phyloP scores from a whole-genome alignment of 176 grass and related monocot genomes.

The Microstegium vimineum region DNA sequence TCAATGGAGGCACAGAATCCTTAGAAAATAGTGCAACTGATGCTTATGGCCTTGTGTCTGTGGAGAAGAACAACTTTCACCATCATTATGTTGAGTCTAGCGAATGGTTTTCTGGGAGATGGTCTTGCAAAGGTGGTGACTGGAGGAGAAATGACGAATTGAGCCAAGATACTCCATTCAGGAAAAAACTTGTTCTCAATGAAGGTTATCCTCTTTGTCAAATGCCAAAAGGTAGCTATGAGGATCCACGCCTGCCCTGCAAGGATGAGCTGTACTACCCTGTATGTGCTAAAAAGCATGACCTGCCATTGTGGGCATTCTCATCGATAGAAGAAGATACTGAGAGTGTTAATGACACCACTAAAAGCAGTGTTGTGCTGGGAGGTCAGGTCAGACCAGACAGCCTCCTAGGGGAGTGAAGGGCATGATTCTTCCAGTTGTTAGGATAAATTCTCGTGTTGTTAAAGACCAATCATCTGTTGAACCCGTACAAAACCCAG shows the following conservation, averaged over 20 bases:
- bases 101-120: constrained; percentile 83
- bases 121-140: constrained; percentile 92
- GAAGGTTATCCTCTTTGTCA: constrained; percentile 83
- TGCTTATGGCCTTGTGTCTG: constrained; percentile 23
- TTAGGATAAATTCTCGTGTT: constrained; percentile 89
- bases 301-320: constrained; percentile 78
- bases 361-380: constrained; percentile 46
- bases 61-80: constrained; percentile 31
- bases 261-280: constrained; percentile 71
- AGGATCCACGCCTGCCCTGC: constrained; percentile 69
- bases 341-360: constrained; percentile 52
- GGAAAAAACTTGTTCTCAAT: constrained; percentile 81
- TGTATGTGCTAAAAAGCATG: constrained; percentile 61
- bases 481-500: constrained; percentile 54
- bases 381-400: constrained; percentile 45
- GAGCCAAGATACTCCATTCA: constrained; percentile 60
- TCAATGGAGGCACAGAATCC: constrained; percentile 32
- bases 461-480: constrained; percentile 58
- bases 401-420: constrained; percentile 65
- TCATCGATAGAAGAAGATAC: constrained; percentile 70
- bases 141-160: constrained; percentile 91
- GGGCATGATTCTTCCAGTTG: constrained; percentile 67
- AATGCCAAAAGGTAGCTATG: constrained; percentile 61
- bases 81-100: constrained; percentile 40
- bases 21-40: constrained; percentile 29